Evolutionary conservation across 202 grass and related monocot genomes (phyloP), one percentile per base, ranked within the genome.

Genomic region (Digitaria exilis): DNA sequence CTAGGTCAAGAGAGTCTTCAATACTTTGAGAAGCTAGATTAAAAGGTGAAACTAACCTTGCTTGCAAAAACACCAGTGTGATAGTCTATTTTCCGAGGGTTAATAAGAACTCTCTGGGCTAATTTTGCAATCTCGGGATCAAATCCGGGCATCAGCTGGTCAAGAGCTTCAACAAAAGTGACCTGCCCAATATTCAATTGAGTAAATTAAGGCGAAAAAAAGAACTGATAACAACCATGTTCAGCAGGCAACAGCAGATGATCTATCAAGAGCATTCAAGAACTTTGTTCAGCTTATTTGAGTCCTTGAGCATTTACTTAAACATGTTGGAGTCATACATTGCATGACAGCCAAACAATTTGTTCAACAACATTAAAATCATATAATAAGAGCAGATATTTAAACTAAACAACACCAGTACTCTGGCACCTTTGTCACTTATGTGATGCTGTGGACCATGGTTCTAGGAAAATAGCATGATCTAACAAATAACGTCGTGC

Each of bases 91-190:
- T 90, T 98, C 71, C 90, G 86, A 87, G 95, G 87, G 80, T 95
- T 98, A 52, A 95, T 98, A 74, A 97, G 92, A 85, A 97, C 69
- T 86, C 95, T 89, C 75, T 97, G 92, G 17, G 95, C 95, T 43
- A 97, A 91, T 79, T 97, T 97, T 79, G 89, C 90, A 55, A 97
- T 97, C 86, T 95, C 95, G 66, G 90, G 95, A 88, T 95, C 92
- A 80, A 97, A 97, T 82, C 95, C 95, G 71, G 92, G 95, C 95
- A 97, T 97, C 55, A 97, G 77, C 73, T 98, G 95, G 80, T 98
- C 92, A 75, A 98, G 85, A 89, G 90, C 92, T 92, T 98, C 95
- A 71, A 98, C 80, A 64, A 98, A 98, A 55, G 92, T 98, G 82
- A 98, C 95, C 92, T 95, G 79, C 49, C 55, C 59, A 39, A 75